Evolutionary conservation across 2,329 filamentous ascomycete species (phyloP), one percentile per base, ranked within the genome.

Genomic region (Calonectria multiphialidica): DNA sequence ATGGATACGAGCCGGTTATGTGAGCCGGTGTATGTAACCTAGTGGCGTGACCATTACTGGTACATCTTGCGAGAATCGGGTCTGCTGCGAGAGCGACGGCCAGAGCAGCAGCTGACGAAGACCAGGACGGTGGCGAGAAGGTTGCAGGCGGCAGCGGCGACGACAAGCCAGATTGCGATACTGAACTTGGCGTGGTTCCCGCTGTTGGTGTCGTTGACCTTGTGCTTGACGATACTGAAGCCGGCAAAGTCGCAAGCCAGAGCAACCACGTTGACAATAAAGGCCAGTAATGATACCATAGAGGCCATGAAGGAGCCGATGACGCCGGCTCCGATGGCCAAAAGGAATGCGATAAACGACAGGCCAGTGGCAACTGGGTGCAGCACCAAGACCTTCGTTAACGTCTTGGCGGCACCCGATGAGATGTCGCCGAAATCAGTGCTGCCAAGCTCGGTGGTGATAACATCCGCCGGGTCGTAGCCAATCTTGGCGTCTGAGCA

Each of bases 341-440:
- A 83, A 57, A 91, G 78, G 82, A 91, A 91, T 71, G 90, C 88
- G 73, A 92, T 83, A 83, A 92, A 92, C 76, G 87, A 84, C 3
- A 92, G 80, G 68, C 84, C 90, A 72, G 87, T 86, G n/a, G 87
- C 89, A 77, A 93, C 83, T 33, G 91, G 90, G 83, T 93, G 91
- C 71, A 93, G 86, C 65, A 93, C 82, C 89, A 93, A 90, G 73
- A 89, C 88, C 74, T 85, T 84, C 49, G 90, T 92, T 47, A 92
- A 84, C 33, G 81, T 83, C 74, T 86, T 86, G 70, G 86, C 82
- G 42, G 88, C 87, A 72, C 84, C 81, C 70, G 83, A 81, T 23
- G 86, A 83, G 70, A 85, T 83, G 61, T 81, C 76, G 73, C 85
- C 85, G 80, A 88, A 87, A 44, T 82, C 69, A 57, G 81, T 83